A percentile compares a stretch with the other conserved stretches of the same genome.
Evolutionary conservation across 805 yeast genomes (phyloP).

Genomic region (Geotrichum ghanense): DNA sequence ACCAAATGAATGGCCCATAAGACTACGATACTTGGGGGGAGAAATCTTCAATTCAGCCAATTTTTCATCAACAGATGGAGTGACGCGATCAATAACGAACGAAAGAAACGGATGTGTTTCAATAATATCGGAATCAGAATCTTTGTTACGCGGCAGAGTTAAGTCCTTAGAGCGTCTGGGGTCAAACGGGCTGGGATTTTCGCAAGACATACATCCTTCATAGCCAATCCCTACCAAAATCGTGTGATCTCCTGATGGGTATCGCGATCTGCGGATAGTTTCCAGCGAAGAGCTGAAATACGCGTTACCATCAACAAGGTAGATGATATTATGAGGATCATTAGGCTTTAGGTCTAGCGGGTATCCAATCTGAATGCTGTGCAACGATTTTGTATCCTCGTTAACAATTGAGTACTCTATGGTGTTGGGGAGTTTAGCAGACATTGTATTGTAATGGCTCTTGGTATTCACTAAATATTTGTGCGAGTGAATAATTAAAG

Average conservation of each 20-base stretch:
- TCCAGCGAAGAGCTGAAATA: not conserved
- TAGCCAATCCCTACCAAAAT: not conserved
- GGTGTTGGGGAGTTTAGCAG: too few relatives aligned
- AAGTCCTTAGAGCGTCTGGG: not conserved
- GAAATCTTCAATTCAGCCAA: not conserved
- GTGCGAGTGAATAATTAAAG: too few relatives aligned
- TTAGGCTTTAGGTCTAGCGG: not conserved
- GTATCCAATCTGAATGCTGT: not conserved
- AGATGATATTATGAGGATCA: not conserved
- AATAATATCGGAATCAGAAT: not conserved
- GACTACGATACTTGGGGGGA: not conserved
- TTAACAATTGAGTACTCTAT: too few relatives aligned
- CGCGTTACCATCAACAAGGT: not conserved
- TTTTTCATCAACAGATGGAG: not conserved
- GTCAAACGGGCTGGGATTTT: not conserved
- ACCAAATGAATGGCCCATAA: not conserved
- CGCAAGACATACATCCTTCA: not conserved
- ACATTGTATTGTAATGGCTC: too few relatives aligned
- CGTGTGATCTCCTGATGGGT: not conserved
- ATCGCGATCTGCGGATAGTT: not conserved
- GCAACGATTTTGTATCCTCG: too few relatives aligned
- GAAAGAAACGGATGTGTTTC: not conserved
- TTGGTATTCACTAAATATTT: too few relatives aligned
- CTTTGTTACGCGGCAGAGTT: not conserved
- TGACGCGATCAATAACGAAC: not conserved